phyloP scores from a whole-genome alignment of 805 yeast species.

The Candida pini region DNA sequence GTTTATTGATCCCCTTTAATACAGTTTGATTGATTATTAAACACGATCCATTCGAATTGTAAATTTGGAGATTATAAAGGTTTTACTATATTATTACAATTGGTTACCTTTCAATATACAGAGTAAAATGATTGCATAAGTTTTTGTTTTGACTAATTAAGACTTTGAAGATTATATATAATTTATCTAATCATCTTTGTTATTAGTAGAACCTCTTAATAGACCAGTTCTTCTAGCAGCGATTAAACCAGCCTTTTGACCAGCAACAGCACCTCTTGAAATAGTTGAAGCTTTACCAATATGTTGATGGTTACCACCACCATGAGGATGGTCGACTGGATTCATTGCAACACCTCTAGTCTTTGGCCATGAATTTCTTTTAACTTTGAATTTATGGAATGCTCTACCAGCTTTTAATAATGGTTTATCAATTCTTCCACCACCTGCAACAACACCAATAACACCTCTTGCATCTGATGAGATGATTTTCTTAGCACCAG shows the following conservation, averaged over 20 bases:
- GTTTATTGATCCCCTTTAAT: too few species aligned
- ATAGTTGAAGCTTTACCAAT: constrained; percentile 99
- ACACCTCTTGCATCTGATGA: constrained; percentile 98
- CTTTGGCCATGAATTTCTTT: constrained; percentile 99
- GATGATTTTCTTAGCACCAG: constrained; percentile 97
- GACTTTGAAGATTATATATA: too few species aligned
- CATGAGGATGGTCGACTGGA: constrained; percentile 99
- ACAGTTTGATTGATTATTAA: too few species aligned
- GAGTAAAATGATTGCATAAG: too few species aligned
- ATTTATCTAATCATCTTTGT: constrained; percentile 27
- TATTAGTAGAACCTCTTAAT: constrained; percentile 96
- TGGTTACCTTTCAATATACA: too few species aligned
- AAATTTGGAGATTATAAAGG: too few species aligned
- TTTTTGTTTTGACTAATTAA: too few species aligned
- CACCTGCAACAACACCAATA: constrained; percentile 99
- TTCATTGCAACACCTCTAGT: constrained; percentile 99
- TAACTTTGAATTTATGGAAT: constrained; percentile 98
- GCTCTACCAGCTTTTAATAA: constrained; percentile 99
- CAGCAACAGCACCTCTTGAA: constrained; percentile 98
- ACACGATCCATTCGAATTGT: too few species aligned
- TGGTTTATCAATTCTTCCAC: constrained; percentile 99
- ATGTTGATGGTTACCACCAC: constrained; percentile 99
- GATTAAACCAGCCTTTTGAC: constrained; percentile 99
- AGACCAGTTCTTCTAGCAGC: constrained; percentile 99
- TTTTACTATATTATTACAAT: too few species aligned